Conservation (phyloP, 768 basidiomycete genomes). For the Agaricus subrufescens region DNA sequence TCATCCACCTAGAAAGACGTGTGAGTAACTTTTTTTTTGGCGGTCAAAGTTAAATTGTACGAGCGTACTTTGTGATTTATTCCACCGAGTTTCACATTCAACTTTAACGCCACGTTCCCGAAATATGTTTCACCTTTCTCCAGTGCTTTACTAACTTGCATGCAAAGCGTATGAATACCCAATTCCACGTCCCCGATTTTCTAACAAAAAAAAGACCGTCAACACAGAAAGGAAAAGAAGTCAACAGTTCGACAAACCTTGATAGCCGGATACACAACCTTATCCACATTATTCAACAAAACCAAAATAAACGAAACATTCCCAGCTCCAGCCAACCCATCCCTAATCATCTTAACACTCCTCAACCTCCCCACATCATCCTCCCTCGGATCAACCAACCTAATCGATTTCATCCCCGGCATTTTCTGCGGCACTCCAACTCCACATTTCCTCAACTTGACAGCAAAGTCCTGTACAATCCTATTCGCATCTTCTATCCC, state of each 20-base stretch:
- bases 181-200: slow-evolving; percentile 66
- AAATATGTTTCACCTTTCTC: slow-evolving; percentile 75
- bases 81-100: slow-evolving; percentile 82
- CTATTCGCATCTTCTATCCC: slow-evolving; percentile 33
- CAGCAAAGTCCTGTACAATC: slow-evolving; percentile 48
- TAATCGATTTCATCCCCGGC: slow-evolving; percentile 36
- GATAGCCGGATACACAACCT: slow-evolving; percentile 76
- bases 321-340: slow-evolving; percentile 26
- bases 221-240: background rate
- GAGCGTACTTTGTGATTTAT: slow-evolving; percentile 56
- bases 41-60: no score
- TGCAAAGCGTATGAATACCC: slow-evolving; percentile 75
- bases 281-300: slow-evolving; percentile 61
- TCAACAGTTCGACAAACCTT: slow-evolving; percentile 36
- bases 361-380: slow-evolving; percentile 31
- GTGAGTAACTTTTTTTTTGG: background rate
- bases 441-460: slow-evolving; percentile 56
- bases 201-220: slow-evolving; percentile 20
- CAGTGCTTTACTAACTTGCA: slow-evolving; percentile 61
- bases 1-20: slow-evolving; percentile 40
- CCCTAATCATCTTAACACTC: slow-evolving; percentile 38
- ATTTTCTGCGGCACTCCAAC: slow-evolving; percentile 38
- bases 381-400: slow-evolving; percentile 18
- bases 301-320: slow-evolving; percentile 69
- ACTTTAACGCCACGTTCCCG: slow-evolving; percentile 76